Base-by-base conservation (phyloP, 2,329 filamentous ascomycete species). In the Eurotiales sp. region DNA sequence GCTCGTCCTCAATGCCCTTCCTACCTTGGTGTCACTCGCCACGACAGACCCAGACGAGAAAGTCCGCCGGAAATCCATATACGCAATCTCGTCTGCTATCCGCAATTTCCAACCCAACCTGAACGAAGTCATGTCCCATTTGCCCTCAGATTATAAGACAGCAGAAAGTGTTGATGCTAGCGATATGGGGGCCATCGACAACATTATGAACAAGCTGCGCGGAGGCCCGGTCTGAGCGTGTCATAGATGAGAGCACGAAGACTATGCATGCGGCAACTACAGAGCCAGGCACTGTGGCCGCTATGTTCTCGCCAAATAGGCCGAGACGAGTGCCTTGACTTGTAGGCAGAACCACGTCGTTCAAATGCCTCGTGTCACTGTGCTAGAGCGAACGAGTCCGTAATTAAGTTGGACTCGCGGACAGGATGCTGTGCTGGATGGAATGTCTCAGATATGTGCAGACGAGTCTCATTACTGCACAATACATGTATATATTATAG, bases 141-240 rank as follows among this genome's bases (percentile, higher is more conserved):
- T 90, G 55, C 81, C 84, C 17, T 81, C 81, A 61, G 69, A 74
- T 43, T 81, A 83, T 45, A 79, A 83, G 64, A 68, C 69, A 1
- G 69, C 71, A 5, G 75, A 77, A 25, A 84, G 83, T 59, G 73
- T 92, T n/a, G 87, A 96, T 64, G 90, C 92, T 0, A 76, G 73
- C 17, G 84, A 96, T 68, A 97, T 97, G 93, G 87, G 90, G 48
- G 84, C 83, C 7, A 84, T 96, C 36, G 89, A 96, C 69, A 74
- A 70, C 25, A 73, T 95, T 44, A 89, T 95, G 66, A 76, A 81
- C 46, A 80, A 75, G 29, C 72, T 96, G 54, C 82, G 80, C 61
- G 77, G 82, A 44, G 64, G 66, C 48, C 55, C 59, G 14, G 56
- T 63, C 11, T 55, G 46, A 43, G 23, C 12, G 4, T 46, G n/a